Conservation (phyloP, 495 filamentous ascomycete genomes). For the Venustampulla echinocandica region DNA sequence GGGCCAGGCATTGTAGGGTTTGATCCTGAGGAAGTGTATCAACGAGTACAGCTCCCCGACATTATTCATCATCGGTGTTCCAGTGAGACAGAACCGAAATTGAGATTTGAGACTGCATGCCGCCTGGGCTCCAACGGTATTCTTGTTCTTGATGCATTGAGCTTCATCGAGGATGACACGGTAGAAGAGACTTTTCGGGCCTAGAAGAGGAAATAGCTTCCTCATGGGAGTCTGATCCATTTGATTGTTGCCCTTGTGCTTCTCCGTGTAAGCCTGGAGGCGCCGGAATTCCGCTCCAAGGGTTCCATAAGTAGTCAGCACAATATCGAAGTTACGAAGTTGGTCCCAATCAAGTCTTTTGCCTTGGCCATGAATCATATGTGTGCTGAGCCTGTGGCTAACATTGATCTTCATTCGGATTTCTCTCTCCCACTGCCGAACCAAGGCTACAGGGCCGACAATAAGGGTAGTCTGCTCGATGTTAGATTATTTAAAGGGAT, state of each 20-base stretch:
- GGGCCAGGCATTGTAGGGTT: slow-evolving; percentile 60
- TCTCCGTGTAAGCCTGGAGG: slow-evolving; percentile 33
- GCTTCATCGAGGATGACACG: slow-evolving; percentile 89
- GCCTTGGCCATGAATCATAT: slow-evolving; percentile 25
- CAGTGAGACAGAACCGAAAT: slow-evolving; percentile 79
- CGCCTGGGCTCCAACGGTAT: slow-evolving; percentile 56
- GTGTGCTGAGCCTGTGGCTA: slow-evolving; percentile 49
- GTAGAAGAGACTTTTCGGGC: slow-evolving; percentile 61
- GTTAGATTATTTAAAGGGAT: slow-evolving; percentile 19
- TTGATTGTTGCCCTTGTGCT: slow-evolving; percentile 20
- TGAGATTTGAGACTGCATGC: slow-evolving; percentile 51
- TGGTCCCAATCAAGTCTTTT: slow-evolving; percentile 48
- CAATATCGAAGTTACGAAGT: slow-evolving; percentile 66
- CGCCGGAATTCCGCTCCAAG: slow-evolving; percentile 61
- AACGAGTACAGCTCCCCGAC: slow-evolving; percentile 77
- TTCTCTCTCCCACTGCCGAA: slow-evolving; percentile 87
- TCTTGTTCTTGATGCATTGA: slow-evolving; percentile 85
- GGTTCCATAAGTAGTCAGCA: slow-evolving; percentile 85
- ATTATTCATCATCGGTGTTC: slow-evolving; percentile 92
- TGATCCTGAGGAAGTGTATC: slow-evolving; percentile 71
- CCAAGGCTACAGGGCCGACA: slow-evolving; percentile 74
- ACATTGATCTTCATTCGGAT: slow-evolving; percentile 62
- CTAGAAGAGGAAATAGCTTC: slow-evolving; percentile 50
- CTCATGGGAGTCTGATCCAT: slow-evolving; percentile 17
- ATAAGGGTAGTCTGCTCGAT: slow-evolving; percentile 66